Conservation (phyloP, 192 early-diverging fungal genomes). For the Backusella mclennaniae region DNA sequence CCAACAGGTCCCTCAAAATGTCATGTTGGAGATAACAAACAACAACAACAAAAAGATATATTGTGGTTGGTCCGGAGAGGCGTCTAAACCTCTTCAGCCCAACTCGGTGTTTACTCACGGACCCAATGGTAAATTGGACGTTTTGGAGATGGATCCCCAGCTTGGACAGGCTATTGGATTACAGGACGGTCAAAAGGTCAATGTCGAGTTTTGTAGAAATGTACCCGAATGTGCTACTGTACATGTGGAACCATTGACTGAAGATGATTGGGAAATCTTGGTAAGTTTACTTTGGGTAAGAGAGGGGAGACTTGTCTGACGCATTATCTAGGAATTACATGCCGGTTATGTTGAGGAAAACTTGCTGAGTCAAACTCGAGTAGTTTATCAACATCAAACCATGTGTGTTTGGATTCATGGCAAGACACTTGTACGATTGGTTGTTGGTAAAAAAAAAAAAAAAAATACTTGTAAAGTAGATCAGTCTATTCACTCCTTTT, state of each 20-base stretch:
- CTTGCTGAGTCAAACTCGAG: slow-evolving; percentile 67
- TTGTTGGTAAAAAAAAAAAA: slow-evolving; percentile 43
- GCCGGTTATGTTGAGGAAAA: slow-evolving; percentile 72
- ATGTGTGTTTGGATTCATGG: slow-evolving; percentile 74
- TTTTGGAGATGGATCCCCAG: slow-evolving; percentile 71
- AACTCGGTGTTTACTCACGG: slow-evolving; percentile 32
- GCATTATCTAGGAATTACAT: slow-evolving; percentile 54
- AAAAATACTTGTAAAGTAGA: background rate
- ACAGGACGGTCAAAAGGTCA: slow-evolving; percentile 54
- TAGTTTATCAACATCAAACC: slow-evolving; percentile 64
- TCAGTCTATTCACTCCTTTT: background rate
- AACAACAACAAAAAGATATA: slow-evolving; percentile 45
- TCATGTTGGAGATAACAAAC: slow-evolving; percentile 52
- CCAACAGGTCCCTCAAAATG: slow-evolving; percentile 51
- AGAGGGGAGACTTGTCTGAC: background rate
- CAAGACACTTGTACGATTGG: slow-evolving; percentile 61
- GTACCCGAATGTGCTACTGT: slow-evolving; percentile 57
- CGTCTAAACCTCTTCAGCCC: slow-evolving; percentile 33
- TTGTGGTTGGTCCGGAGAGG: slow-evolving; percentile 67
- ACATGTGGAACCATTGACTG: slow-evolving; percentile 64
- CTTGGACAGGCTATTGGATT: slow-evolving; percentile 68
- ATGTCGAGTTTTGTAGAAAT: slow-evolving; percentile 57
- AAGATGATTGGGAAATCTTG: slow-evolving; percentile 84
- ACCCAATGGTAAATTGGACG: slow-evolving; percentile 38
- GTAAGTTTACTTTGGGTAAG: slow-evolving; percentile 25